Evolutionary conservation across 2,329 filamentous ascomycete species (phyloP), one percentile per base, ranked within the genome.

Genomic region (Phyllosticta citriasiana): DNA sequence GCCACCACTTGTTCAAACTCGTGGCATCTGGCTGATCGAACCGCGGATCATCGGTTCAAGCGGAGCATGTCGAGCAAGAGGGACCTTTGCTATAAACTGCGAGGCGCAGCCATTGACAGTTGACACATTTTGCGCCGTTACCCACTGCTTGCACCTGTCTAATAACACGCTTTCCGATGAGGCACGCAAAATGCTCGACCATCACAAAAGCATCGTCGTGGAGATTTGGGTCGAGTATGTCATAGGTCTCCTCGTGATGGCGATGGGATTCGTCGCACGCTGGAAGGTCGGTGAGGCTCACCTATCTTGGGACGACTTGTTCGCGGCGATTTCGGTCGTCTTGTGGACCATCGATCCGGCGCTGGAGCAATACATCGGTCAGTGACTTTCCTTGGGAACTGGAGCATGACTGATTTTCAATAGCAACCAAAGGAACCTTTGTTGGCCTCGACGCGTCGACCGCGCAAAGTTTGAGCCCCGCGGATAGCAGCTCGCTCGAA

Each of bases 231-330:
- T 69, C 16, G 77, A 79, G 60, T 79, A 77, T 55, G 72, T 68
- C 1, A 66, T 79, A 27, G 77, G 77, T 1, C 64, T 72, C 2
- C 0, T 71, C 7, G 64, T 79, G 2, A 63, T 79, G 3, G 63
- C 77, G 2, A 62, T 75, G 4, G 74, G 77, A 14, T 74, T 76
- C 62, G 73, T 72, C 62, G 72, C 75, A 2, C 67, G 77, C 35
- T 71, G 70, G 65, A 76, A 70, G 58, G 74, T 78, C 3, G 68
- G 68, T 12, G 76, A 51, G 12, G 6, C 72, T 68, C 40, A 51
- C 14, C 57, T 19, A 14, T 71, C 77, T 19, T 74, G 75, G 2
- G 77, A 79, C 63, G 77, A 79, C 55, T 73, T 72, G 57, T 78
- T 79, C 60, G 70, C 75, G 0, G 61, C 75, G 16, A 54, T 72